Evolutionary conservation across 2,329 filamentous ascomycete genomes (phyloP).

Genomic region (Ceratocystis diversiconidia): DNA sequence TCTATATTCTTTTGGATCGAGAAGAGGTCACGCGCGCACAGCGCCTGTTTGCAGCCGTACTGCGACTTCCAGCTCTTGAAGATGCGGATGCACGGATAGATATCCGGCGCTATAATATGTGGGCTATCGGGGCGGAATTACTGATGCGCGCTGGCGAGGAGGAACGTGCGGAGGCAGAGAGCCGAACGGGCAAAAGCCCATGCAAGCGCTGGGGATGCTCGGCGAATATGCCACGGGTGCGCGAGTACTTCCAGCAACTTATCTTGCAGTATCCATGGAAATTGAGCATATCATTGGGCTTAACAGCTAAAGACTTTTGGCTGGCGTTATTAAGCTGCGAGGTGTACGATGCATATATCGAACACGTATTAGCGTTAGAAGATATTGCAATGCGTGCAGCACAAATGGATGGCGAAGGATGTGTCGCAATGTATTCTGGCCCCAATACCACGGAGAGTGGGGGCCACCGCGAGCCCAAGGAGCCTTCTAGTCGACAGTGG

Average conservation of each 20-base stretch:
- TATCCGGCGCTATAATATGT: slow-evolving; percentile 53
- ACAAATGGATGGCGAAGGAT: not conserved
- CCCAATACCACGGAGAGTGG: too few species aligned
- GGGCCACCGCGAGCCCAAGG: too few species aligned
- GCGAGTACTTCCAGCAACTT: slow-evolving; percentile 59
- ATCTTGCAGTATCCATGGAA: slow-evolving; percentile 65
- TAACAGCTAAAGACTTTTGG: slow-evolving; percentile 56
- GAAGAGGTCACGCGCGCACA: slow-evolving; percentile 13
- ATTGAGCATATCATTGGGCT: slow-evolving; percentile 35
- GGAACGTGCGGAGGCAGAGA: not conserved
- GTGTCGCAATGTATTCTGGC: too few species aligned
- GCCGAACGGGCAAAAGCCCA: not conserved
- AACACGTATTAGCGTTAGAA: slow-evolving; percentile 32
- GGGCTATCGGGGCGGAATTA: slow-evolving; percentile 76
- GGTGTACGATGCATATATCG: slow-evolving; percentile 58
- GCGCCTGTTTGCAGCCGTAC: slow-evolving; percentile 12
- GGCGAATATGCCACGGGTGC: slow-evolving; percentile 33
- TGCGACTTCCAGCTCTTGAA: slow-evolving; percentile 11
- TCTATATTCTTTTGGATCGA: slow-evolving; percentile 9
- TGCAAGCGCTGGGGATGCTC: slow-evolving; percentile 31
- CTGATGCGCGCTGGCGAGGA: slow-evolving; percentile 41
- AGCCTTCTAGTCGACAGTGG: not conserved
- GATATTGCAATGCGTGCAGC: slow-evolving; percentile 16
- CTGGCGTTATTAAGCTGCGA: slow-evolving; percentile 68
- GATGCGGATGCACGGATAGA: slow-evolving; percentile 33